Conservation (phyloP, 805 yeast genomes). For the Saccharomycopsis amapae region DNA sequence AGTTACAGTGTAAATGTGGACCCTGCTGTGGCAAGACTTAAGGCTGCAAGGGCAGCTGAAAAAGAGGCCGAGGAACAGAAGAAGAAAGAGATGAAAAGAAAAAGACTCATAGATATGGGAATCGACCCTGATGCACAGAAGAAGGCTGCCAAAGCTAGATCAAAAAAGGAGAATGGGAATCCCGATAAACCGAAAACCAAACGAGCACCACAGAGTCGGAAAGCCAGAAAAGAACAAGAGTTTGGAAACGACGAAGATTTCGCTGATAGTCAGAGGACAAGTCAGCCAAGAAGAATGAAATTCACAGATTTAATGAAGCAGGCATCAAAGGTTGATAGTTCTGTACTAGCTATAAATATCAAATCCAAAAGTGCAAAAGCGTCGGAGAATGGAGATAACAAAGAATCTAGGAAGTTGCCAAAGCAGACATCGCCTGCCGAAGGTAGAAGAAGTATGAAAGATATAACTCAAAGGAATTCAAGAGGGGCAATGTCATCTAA, state of each 20-base stretch:
- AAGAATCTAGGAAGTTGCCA: too few relatives aligned
- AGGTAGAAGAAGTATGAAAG: not conserved
- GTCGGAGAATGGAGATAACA: not conserved
- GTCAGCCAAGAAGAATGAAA: slow-evolving; percentile 37
- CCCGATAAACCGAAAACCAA: too few relatives aligned
- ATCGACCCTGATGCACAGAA: slow-evolving; percentile 24
- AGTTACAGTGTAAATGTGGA: too few relatives aligned
- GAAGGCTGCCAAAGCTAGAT: slow-evolving; percentile 27
- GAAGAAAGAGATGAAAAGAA: slow-evolving; percentile 6
- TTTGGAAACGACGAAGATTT: not conserved
- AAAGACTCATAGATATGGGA: slow-evolving; percentile 8
- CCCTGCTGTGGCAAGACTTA: slow-evolving; percentile 64
- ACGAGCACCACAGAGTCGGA: not conserved
- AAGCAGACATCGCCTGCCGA: not conserved
- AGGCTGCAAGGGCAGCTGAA: slow-evolving; percentile 58
- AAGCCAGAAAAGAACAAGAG: not conserved
- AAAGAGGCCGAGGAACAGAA: slow-evolving; percentile 29
- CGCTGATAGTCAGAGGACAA: slow-evolving; percentile 24
- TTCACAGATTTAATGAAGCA: slow-evolving; percentile 64
- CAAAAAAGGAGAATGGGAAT: slow-evolving; percentile 1
- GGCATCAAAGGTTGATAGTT: slow-evolving; percentile 53
- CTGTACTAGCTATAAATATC: slow-evolving; percentile 36
- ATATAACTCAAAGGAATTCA: not conserved
- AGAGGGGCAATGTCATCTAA: not conserved
- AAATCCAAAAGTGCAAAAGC: slow-evolving; percentile 28